phyloP scores from a whole-genome alignment of 805 yeast species.

The Huiozyma naganishii region DNA sequence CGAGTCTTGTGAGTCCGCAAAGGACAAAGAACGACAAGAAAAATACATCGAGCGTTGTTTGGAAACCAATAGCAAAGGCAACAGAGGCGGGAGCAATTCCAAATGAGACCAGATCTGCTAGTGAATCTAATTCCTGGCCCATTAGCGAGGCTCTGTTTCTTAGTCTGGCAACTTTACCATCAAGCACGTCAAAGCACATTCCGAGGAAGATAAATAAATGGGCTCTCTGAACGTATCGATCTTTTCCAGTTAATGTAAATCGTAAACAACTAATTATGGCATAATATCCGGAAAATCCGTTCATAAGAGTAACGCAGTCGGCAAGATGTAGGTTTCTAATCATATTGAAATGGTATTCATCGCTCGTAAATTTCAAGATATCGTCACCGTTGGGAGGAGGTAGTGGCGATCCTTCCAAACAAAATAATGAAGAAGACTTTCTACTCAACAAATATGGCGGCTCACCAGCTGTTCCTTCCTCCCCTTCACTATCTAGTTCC shows the following conservation, averaged over 20 bases:
- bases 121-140: conserved; percentile 95
- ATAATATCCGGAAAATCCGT: conserved; percentile 90
- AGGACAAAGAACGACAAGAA: conserved; percentile 74
- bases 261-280: conserved; percentile 79
- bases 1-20: conserved; percentile 88
- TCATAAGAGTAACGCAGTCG: conserved; percentile 86
- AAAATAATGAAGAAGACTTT: conserved; percentile 45
- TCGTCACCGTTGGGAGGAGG: conserved; percentile 76
- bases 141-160: conserved; percentile 83
- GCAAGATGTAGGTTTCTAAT: conserved; percentile 86
- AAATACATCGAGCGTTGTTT: conserved; percentile 70
- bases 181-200: conserved; percentile 88
- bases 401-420: conserved; percentile 41
- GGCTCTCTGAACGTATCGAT: conserved; percentile 74
- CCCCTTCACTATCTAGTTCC: neutral
- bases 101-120: conserved; percentile 89
- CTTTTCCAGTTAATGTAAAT: conserved; percentile 57
- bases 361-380: conserved; percentile 68
- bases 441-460: conserved; percentile 19
- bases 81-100: conserved; percentile 93
- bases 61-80: conserved; percentile 86
- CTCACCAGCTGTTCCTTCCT: neutral
- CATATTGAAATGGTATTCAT: conserved; percentile 76
- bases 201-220: conserved; percentile 82
- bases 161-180: conserved; percentile 93